Evolutionary conservation across 1,284 basidiomycete species (phyloP), one percentile per base, ranked within the genome.

Genomic region (Cutaneotrichosporon sp.): DNA sequence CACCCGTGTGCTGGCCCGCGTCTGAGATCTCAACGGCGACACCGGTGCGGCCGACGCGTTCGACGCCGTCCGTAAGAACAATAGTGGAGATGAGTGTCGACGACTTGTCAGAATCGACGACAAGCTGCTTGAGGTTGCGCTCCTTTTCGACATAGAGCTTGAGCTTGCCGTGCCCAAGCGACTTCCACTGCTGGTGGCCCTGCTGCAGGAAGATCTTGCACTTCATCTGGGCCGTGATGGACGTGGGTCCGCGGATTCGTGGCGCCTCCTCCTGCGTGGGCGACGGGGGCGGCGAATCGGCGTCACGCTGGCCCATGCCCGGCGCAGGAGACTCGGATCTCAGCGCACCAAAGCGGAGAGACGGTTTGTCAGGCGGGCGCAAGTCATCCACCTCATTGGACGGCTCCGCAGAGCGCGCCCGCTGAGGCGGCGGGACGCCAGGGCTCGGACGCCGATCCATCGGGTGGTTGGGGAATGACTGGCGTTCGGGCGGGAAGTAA

Each of bases 191-290:
- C 30, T 89, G 89, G 76, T 98, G 95, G 47, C 91, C 88, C 75
- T 97, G 93, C 78, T 99, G 90, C 61, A 97, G 83, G 83, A 98
- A 99, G 38, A 98, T 89, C 81, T 99, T 98, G 86, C 96, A 98
- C 78, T 96, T 95, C 91, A 97, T 97, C 75, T 92, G 88, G n/a
- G 91, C 92, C 5, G 90, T 87, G 58, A 98, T 83, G 13, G 86
- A 83, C 8, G 90, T 85, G 1, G 91, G 91, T 1, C 89, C 91
- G 18, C 84, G 79, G 1, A 85, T 81, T 26, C 77, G 60, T 70
- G 81, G 36, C 16, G 80, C 78, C 73, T 89, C 86, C 67, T 77
- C 73, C 55, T 87, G 84, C 1, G 86, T 42, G 0, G 64, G 64
- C 1, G 64, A 65, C 5, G 56, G 31, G 8, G 64, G 64, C 10